Evolutionary conservation across 164 flowering plant genomes (phyloP), one percentile per base, ranked within the genome.

Genomic region (Euptelea pleiosperma): DNA sequence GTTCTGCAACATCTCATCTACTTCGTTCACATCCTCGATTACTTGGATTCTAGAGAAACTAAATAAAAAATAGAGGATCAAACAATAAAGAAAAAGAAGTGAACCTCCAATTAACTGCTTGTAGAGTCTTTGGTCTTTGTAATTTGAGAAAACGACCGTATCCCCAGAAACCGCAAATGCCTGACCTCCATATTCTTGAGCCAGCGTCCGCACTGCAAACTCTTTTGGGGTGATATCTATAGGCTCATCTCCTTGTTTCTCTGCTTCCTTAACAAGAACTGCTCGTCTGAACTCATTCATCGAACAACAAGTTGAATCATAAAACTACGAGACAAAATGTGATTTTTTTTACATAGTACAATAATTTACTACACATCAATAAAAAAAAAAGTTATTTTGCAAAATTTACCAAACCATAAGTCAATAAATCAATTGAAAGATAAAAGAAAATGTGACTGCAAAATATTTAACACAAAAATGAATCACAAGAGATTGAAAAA

Each of bases 131-230:
- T 90, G 99, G 64, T 93, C 99, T 67, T 82, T 77, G 74, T 84
- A 88, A 73, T 90, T 90, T 0, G 96, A 84, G 69, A 90, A 93
- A 39, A 93, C 44, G 24, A 93, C 51, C 24, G 73, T 70, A 45
- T 82, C 83, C 3, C 82, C 91, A 1, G 65, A 82, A 62, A 88
- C 72, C 0, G 61, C 35, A 60, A 93, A 93, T 1, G 91, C 90
- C 33, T 93, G 95, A 63, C 99, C 97, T 22, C 99, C 96, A 68
- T 90, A 90, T 43, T 93, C 97, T 61, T 90, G 96, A 37, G 92
- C 91, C 37, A 69, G 22, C 6, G 97, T 79, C 42, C 97, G 76
- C 26, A 88, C 96, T 0, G 77, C 70, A 72, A 72, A 88, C 18
- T 80, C 96, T 52, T 80, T 77, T 0, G 95, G 96, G 10, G 83